A percentile compares a stretch with the other conserved stretches of the same genome.
Evolutionary conservation across 1,284 basidiomycete genomes (phyloP).

Genomic region (Ustilago esculenta): DNA sequence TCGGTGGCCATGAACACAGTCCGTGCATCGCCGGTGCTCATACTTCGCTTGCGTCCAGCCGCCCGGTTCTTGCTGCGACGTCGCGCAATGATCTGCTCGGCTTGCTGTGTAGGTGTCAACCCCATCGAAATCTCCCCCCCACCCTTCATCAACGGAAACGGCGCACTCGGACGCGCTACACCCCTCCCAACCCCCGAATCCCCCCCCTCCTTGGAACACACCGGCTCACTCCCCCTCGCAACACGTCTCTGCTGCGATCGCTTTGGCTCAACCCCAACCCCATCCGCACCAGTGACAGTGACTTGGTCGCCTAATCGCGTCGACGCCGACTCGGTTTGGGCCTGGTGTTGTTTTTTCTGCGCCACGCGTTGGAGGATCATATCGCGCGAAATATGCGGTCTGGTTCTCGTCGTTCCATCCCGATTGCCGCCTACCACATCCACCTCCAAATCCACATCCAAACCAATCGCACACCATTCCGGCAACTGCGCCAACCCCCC

Average conservation of each 20-base stretch:
- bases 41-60: constrained; percentile 44
- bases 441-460: constrained; percentile 38
- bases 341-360: constrained; percentile 45
- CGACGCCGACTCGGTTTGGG: no score
- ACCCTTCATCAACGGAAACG: constrained; percentile 6
- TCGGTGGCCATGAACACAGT: constrained; percentile 36
- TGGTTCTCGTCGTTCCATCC: constrained; percentile 23
- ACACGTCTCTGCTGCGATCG: constrained; percentile 22
- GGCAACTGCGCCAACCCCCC: constrained; percentile 54
- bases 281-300: constrained; percentile 4
- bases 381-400: constrained; percentile 65
- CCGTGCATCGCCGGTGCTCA: constrained; percentile 52
- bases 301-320: neutral
- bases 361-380: constrained; percentile 62
- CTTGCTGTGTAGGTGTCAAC: constrained; percentile 56
- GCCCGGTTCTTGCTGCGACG: constrained; percentile 55
- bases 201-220: no score
- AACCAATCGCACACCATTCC: constrained; percentile 59
- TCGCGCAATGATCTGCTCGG: constrained; percentile 58
- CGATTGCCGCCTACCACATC: no score
- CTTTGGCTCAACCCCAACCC: constrained; percentile 13
- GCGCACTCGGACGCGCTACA: constrained; percentile 36
- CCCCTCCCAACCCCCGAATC: no score
- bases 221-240: no score
- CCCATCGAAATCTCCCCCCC: no score